Conservation (phyloP, 257 asterid genomes). For the Perilla frutescens region DNA sequence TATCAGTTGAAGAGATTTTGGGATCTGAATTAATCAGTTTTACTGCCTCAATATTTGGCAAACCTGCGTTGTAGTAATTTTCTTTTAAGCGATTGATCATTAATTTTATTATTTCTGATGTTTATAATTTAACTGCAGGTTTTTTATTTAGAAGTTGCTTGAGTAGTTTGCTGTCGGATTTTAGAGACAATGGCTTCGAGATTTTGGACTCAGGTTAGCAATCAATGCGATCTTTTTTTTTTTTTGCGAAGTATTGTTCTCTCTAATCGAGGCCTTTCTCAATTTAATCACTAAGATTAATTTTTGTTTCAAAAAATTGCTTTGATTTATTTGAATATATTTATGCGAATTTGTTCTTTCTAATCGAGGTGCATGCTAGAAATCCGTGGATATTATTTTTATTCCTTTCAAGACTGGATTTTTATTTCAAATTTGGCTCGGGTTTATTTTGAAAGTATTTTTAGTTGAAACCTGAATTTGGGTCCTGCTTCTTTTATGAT, state of each 20-base stretch:
- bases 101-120: not conserved
- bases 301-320: not conserved
- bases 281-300: too few relatives aligned
- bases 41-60: not conserved
- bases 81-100: not conserved
- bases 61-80: not conserved
- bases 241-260: too few relatives aligned
- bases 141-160: conserved; percentile 13
- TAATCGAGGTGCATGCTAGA: not conserved
- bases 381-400: not conserved
- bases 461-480: not conserved
- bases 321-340: not conserved
- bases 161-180: conserved; percentile 18
- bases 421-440: not conserved
- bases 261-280: too few relatives aligned
- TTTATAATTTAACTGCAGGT: conserved; percentile 38
- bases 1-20: not conserved
- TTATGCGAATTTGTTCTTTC: not conserved
- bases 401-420: not conserved
- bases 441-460: not conserved
- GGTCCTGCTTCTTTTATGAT: not conserved
- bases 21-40: conserved; percentile 30
- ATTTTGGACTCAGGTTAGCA: conserved; percentile 67
- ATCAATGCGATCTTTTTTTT: not conserved
- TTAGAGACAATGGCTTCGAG: conserved; percentile 50